Evolutionary conservation across 1,139 yeast genomes (phyloP).

Genomic region (Yamadazyma blattariae): DNA sequence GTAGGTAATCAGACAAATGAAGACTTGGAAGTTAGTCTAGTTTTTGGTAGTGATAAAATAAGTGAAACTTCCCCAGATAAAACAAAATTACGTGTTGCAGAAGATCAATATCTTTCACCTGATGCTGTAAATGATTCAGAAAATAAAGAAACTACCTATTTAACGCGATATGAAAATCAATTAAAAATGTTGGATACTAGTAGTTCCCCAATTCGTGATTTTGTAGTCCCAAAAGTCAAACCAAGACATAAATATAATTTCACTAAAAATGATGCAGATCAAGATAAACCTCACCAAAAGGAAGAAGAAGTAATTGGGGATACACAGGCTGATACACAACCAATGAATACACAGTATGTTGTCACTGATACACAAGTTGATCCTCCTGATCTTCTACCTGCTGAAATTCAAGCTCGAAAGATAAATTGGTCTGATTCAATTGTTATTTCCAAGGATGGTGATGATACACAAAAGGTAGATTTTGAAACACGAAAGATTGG

Average conservation of each 20-base stretch:
- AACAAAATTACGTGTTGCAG: neutral
- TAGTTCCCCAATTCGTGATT: constrained; percentile 2
- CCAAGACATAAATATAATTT: neutral
- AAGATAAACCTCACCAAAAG: neutral
- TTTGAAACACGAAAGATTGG: neutral
- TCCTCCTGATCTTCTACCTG: too few relatives aligned
- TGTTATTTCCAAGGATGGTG: too few relatives aligned
- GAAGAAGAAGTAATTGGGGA: neutral
- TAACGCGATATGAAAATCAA: neutral
- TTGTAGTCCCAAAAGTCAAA: constrained; percentile 4
- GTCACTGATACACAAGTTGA: constrained; percentile 2
- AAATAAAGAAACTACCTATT: neutral
- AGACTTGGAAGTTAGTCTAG: constrained; percentile 19
- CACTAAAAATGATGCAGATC: neutral
- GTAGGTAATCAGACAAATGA: neutral
- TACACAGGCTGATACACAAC: constrained; percentile 2
- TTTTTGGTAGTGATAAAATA: constrained; percentile 19
- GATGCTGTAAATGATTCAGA: neutral
- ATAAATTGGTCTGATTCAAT: too few relatives aligned
- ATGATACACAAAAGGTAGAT: neutral
- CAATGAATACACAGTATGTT: constrained; percentile 1
- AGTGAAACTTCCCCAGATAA: constrained; percentile 5
- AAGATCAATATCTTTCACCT: neutral
- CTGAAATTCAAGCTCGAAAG: too few relatives aligned
- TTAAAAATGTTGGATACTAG: neutral